Conservation (phyloP, 2,329 filamentous ascomycete species). For the Apiospora saccharicola region DNA sequence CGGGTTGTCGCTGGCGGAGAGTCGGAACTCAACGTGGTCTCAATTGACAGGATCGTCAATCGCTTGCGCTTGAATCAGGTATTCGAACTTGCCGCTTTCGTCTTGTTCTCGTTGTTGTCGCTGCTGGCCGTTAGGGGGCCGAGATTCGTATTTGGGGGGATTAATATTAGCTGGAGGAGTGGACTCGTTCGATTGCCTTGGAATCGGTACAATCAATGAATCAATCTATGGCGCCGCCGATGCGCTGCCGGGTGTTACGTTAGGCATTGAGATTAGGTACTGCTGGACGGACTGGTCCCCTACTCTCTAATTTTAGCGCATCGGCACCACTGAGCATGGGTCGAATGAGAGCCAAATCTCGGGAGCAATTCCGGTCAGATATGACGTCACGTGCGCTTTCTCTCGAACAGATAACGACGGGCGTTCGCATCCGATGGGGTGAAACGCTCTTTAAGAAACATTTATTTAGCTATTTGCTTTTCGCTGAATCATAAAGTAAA, state of each 20-base stretch:
- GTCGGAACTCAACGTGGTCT: neutral
- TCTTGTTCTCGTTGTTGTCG: neutral
- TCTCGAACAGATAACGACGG: neutral
- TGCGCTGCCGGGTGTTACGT: neutral
- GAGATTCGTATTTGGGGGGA: neutral
- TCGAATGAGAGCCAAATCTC: neutral
- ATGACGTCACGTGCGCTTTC: conserved; percentile 13
- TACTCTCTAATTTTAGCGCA: neutral
- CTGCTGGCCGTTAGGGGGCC: neutral
- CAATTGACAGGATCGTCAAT: neutral
- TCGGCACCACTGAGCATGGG: neutral
- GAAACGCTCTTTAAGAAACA: too few relatives aligned
- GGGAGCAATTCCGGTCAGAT: conserved; percentile 7
- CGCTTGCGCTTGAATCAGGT: neutral
- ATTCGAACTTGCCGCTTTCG: neutral
- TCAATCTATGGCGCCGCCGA: neutral
- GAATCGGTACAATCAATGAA: neutral
- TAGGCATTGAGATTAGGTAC: neutral
- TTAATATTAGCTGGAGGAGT: neutral
- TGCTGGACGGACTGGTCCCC: neutral
- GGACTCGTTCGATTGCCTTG: neutral
- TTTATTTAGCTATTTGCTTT: too few relatives aligned
- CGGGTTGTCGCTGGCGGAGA: neutral
- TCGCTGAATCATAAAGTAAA: too few relatives aligned
- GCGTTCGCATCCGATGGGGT: neutral